Evolutionary conservation across 805 yeast genomes (phyloP).

Genomic region (Middelhovenomyces tepae): DNA sequence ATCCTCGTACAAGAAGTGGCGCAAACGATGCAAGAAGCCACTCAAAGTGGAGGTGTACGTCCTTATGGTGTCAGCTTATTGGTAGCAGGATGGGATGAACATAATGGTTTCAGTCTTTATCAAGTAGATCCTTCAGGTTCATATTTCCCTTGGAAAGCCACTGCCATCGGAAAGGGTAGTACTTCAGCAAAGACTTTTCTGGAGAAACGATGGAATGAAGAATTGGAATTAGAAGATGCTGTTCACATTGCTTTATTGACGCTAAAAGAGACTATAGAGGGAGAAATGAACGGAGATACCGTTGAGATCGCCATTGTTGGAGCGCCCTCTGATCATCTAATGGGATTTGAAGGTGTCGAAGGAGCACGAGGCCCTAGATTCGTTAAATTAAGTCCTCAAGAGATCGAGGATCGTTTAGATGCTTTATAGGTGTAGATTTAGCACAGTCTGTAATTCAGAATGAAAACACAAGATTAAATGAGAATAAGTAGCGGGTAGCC

Average conservation of each 20-base stretch:
- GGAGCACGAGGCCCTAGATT: constrained; percentile 82
- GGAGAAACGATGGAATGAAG: constrained; percentile 98
- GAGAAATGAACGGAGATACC: constrained; percentile 94
- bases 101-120: constrained; percentile 68
- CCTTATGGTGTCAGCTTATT: constrained; percentile 96
- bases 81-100: constrained; percentile 89
- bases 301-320: constrained; percentile 88
- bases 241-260: constrained; percentile 92
- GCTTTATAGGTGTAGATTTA: too few species aligned
- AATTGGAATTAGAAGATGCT: constrained; percentile 95
- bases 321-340: constrained; percentile 65
- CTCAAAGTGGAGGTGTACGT: constrained; percentile 96
- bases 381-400: constrained; percentile 76
- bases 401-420: constrained; percentile 91
- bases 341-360: constrained; percentile 79
- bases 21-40: constrained; percentile 95
- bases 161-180: constrained; percentile 96
- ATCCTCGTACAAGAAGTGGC: constrained; percentile 92
- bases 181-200: constrained; percentile 94
- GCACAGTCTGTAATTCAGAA: too few species aligned
- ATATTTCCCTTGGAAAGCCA: constrained; percentile 98
- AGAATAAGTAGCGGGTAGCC: too few species aligned
- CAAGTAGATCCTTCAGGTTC: constrained; percentile 98
- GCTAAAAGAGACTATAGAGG: constrained; percentile 92
- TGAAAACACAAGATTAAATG: too few species aligned